Evolutionary conservation across 352 stramenopile species (phyloP).

Genomic region (Pythium plurisporium): DNA sequence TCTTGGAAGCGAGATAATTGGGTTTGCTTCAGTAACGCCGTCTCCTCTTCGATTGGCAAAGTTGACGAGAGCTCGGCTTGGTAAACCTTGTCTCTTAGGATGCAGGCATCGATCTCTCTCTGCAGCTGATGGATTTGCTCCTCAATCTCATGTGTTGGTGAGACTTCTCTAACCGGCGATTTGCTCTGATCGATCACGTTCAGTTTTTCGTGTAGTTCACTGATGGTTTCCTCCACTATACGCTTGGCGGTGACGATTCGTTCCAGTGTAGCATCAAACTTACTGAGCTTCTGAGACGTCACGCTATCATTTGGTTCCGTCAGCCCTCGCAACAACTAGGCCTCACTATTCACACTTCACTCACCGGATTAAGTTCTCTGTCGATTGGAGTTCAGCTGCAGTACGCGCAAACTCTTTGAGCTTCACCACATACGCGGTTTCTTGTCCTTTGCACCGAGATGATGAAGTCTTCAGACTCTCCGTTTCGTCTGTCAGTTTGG

Average conservation of each 20-base stretch:
- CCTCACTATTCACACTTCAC: background rate
- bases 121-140: background rate
- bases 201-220: background rate
- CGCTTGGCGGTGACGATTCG: background rate
- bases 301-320: background rate
- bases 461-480: background rate
- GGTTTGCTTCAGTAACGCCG: slow-evolving; percentile 14
- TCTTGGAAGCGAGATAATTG: slow-evolving; percentile 15
- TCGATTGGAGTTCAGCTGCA: too few relatives aligned
- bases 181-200: background rate
- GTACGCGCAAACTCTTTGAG: background rate
- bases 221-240: background rate
- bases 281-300: background rate
- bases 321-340: background rate
- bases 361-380: background rate
- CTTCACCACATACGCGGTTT: background rate
- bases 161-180: background rate
- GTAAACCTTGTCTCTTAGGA: slow-evolving; percentile 9
- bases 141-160: slow-evolving; percentile 1
- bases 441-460: background rate
- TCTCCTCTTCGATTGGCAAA: slow-evolving; percentile 10
- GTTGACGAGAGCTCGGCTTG: slow-evolving; percentile 3
- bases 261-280: background rate
- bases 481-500: background rate
- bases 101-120: background rate